phyloP scores from a whole-genome alignment of 768 basidiomycete genomes.

The Phaeolepiota aurea region DNA sequence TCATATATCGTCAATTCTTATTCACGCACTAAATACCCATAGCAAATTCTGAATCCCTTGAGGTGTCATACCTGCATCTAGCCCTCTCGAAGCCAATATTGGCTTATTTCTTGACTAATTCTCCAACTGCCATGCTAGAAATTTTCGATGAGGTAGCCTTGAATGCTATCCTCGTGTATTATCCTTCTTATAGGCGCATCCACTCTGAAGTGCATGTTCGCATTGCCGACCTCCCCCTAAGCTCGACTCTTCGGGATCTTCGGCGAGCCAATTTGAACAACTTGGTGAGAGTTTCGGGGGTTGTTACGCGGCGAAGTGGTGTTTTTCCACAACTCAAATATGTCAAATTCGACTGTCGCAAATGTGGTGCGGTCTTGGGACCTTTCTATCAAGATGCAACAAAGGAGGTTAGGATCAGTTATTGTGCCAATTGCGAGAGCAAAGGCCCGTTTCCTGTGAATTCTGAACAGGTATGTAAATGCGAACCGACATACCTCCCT shows the following conservation, averaged over 20 bases:
- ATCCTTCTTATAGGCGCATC: conserved; percentile 93
- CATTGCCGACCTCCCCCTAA: conserved; percentile 87
- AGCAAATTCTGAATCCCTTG: conserved; percentile 97
- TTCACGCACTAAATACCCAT: conserved; percentile 1
- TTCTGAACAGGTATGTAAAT: conserved; percentile 73
- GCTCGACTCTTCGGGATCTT: conserved; percentile 86
- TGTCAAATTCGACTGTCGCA: conserved; percentile 96
- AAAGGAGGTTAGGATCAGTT: conserved; percentile 89
- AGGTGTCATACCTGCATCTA: conserved; percentile 95
- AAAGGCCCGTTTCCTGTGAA: conserved; percentile 96
- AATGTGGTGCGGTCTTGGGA: conserved; percentile 89
- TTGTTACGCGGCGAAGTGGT: conserved; percentile 90
- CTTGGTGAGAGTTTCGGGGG: conserved; percentile 90
- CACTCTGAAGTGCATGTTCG: conserved; percentile 98
- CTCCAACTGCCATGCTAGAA: conserved; percentile 84
- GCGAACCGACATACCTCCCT: not conserved
- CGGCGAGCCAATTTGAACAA: conserved; percentile 90
- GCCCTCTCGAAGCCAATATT: conserved; percentile 88
- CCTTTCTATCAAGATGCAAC: conserved; percentile 98
- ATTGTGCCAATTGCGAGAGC: conserved; percentile 89
- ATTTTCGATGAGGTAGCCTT: conserved; percentile 96
- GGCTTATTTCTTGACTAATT: conserved; percentile 96
- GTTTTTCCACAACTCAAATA: conserved; percentile 99
- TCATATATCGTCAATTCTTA: not conserved
- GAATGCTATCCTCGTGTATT: conserved; percentile 90